Base-by-base conservation (phyloP, 257 asterid genomes). In the Solanum appendiculatum region DNA sequence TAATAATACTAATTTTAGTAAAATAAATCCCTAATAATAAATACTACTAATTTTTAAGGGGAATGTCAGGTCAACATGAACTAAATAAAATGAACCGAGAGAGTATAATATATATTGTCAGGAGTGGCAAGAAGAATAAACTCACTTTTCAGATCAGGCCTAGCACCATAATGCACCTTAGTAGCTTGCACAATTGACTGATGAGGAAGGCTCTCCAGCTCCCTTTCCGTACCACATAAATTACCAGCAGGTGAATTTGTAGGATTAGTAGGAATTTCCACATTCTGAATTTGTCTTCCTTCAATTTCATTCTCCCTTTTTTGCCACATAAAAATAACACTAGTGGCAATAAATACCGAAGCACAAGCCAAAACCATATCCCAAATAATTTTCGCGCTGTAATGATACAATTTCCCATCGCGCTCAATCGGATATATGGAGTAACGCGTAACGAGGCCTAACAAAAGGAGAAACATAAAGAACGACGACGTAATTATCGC, bases 121-220 rank as follows among this genome's bases (percentile, higher is more conserved):
- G 33, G 29, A 36, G 23, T 37, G 16, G 4, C 13, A 18, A 56
- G 31, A 60, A 60, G n/a, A 33, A 44, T 44, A 20, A 16, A 90
- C 96, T 89, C 89, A 93, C 96, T 92, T 90, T 92, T 93, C 8
- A 94, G 85, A 90, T 93, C 95, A 70, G 97, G 97, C 40, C 97
- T 90, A 7, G 90, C 66, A 20, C 96, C 96, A 83, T 88, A 94
- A 77, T 92, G 95, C 86, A 93, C 92, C 8, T 87, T 92, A 18
- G 98, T 94, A 21, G 92, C 92, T 87, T 93, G 94, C 21, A 88
- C 93, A 34, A 94, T 90, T 84, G 97, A 90, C 66, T 92, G 95
- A 6, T 89, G 88, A 25, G 96, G 97, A 74, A 94, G 89, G 90
- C 97, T 93, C 90, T 94, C 98, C 2, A 94, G 88, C 66, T 94